These are phyloP conservation scores for Voacanga thouarsii DNA, from an alignment of 257 asterid genomes.

Conservation along the genomic window DNA sequence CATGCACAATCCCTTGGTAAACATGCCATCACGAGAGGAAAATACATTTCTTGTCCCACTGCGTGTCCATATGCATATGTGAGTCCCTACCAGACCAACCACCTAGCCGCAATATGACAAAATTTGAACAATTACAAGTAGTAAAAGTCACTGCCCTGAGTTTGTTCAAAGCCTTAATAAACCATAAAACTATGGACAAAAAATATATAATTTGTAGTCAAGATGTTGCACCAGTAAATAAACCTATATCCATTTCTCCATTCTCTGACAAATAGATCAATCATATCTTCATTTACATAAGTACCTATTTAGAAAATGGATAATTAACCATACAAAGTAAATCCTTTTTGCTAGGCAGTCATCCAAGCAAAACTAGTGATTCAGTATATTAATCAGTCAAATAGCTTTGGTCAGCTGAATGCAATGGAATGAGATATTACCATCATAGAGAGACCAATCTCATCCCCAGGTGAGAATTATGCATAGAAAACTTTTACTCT, in stretches of 20 bases:
- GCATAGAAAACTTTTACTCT: background rate
- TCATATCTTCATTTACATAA: background rate
- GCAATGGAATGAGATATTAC: background rate
- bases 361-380: background rate
- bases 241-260: background rate
- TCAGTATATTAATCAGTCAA: background rate
- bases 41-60: slow-evolving; percentile 61
- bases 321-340: background rate
- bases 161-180: background rate
- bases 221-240: background rate
- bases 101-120: slow-evolving; percentile 42
- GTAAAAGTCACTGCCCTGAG: background rate
- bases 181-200: background rate
- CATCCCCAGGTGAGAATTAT: background rate
- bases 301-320: background rate
- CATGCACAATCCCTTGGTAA: slow-evolving; percentile 80
- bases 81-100: slow-evolving; percentile 93
- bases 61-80: slow-evolving; percentile 88
- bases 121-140: slow-evolving; percentile 21
- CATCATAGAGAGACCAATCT: background rate
- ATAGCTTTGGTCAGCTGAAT: background rate
- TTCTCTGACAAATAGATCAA: background rate
- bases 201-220: background rate
- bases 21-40: slow-evolving; percentile 85
- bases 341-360: background rate